Percentiles rank a stretch among this genome's conserved stretches.
Conservation (phyloP, 208 protist genomes). For the Porcisia hertigi region DNA sequence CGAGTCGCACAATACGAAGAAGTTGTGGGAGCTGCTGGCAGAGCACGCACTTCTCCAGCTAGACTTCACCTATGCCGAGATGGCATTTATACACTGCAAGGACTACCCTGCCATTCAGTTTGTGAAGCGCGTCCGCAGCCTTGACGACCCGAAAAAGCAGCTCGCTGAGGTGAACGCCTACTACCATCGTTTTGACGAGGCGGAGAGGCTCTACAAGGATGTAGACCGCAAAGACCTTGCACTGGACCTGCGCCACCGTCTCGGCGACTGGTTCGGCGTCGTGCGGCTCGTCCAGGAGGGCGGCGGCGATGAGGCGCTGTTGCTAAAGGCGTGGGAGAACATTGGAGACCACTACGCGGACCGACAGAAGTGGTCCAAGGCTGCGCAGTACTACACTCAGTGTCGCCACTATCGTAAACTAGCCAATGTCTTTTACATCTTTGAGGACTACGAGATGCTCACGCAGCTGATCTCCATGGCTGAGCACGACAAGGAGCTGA, state of each 20-base stretch:
- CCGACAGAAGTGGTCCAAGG: conserved; percentile 94
- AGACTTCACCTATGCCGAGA: conserved; percentile 90
- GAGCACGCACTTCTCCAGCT: conserved; percentile 89
- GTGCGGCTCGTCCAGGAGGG: conserved; percentile 93
- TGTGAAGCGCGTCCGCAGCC: conserved; percentile 90
- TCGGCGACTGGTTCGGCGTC: conserved; percentile 96
- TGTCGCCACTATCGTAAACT: conserved; percentile 90
- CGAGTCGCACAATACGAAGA: conserved; percentile 87
- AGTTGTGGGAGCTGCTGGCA: conserved; percentile 95
- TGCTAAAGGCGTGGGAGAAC: conserved; percentile 90
- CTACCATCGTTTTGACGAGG: conserved; percentile 95
- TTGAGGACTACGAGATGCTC: conserved; percentile 94
- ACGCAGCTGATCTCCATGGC: conserved; percentile 84
- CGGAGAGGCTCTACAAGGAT: conserved; percentile 94
- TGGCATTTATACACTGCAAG: conserved; percentile 93
- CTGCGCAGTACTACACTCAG: conserved; percentile 95
- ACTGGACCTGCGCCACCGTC: conserved; percentile 88
- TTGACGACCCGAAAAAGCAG: conserved; percentile 95
- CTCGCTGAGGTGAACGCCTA: conserved; percentile 96
- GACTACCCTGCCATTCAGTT: conserved; percentile 97
- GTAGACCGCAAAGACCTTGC: conserved; percentile 97
- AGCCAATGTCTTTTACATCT: conserved; percentile 86
- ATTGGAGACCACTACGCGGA: conserved; percentile 97
- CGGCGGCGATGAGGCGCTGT: conserved; percentile 91
- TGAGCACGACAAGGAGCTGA: conserved; percentile 91